These are phyloP conservation scores for Udeniomyces megalosporus DNA, from an alignment of 768 basidiomycete genomes.

Conservation along the genomic window DNA sequence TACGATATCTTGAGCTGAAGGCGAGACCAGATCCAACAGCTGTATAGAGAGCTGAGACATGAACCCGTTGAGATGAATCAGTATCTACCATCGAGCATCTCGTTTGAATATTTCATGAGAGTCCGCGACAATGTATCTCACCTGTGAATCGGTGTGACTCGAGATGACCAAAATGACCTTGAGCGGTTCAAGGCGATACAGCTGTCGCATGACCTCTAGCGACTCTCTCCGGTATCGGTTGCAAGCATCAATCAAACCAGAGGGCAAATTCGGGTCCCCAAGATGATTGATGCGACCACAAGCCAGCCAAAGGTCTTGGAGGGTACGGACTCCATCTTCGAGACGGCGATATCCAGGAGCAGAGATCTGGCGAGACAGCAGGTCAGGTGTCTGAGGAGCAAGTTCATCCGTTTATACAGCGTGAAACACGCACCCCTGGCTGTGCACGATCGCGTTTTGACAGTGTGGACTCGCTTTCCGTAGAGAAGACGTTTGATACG, in stretches of 20 bases:
- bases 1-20: constrained; percentile 15
- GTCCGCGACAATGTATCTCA: no score
- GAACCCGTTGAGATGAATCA: no score
- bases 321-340: constrained; percentile 60
- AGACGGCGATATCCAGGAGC: constrained; percentile 48
- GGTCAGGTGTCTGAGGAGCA: no score
- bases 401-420: no score
- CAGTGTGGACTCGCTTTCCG: constrained; percentile 32
- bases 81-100: neutral
- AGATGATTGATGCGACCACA: neutral
- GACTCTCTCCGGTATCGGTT: constrained; percentile 20
- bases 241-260: neutral
- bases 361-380: neutral
- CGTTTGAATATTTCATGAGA: no score
- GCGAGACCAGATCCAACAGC: neutral
- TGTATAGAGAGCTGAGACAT: no score
- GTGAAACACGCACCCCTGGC: no score
- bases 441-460: no score
- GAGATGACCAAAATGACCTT: constrained; percentile 47
- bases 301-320: constrained; percentile 56
- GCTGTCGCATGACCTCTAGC: constrained; percentile 63
- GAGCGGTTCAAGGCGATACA: constrained; percentile 61
- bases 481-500: constrained; percentile 78
- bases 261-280: neutral
- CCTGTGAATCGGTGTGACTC: neutral